A percentile compares a stretch with the other conserved stretches of the same genome.
These are phyloP conservation scores for Tricholoma matsutake DNA, from an alignment of 768 basidiomycete genomes.

Conservation along the genomic window DNA sequence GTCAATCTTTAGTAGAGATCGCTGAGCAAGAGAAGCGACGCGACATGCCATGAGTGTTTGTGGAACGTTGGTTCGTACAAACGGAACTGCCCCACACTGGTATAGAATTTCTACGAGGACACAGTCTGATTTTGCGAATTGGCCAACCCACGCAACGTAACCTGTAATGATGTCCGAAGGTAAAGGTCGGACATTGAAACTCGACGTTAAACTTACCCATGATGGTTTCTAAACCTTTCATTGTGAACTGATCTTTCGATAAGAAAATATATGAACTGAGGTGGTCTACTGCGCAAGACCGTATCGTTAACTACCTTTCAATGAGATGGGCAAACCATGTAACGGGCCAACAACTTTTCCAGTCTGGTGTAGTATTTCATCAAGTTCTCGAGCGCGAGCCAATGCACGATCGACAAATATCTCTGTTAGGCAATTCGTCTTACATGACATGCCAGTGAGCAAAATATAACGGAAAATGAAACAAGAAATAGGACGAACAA, in stretches of 20 bases:
- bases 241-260: conserved; percentile 47
- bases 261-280: conserved; percentile 17
- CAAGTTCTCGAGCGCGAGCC: conserved; percentile 45
- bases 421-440: conserved; percentile 56
- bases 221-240: conserved; percentile 57
- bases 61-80: conserved; percentile 54
- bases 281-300: neutral
- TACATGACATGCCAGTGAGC: neutral
- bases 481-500: conserved; percentile 35
- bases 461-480: neutral
- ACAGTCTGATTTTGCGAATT: conserved; percentile 42
- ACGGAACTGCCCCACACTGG: conserved; percentile 56
- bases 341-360: conserved; percentile 49
- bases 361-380: conserved; percentile 41
- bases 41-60: conserved; percentile 48
- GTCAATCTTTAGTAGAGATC: neutral
- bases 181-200: neutral
- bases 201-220: conserved; percentile 18
- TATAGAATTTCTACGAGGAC: conserved; percentile 51
- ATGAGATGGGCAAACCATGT: conserved; percentile 47
- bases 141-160: conserved; percentile 54
- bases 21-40: neutral
- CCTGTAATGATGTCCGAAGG: conserved; percentile 25
- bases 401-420: conserved; percentile 55
- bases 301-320: conserved; percentile 27